phyloP scores from a whole-genome alignment of 768 basidiomycete species.

The Dictyophora rubrovolvata region DNA sequence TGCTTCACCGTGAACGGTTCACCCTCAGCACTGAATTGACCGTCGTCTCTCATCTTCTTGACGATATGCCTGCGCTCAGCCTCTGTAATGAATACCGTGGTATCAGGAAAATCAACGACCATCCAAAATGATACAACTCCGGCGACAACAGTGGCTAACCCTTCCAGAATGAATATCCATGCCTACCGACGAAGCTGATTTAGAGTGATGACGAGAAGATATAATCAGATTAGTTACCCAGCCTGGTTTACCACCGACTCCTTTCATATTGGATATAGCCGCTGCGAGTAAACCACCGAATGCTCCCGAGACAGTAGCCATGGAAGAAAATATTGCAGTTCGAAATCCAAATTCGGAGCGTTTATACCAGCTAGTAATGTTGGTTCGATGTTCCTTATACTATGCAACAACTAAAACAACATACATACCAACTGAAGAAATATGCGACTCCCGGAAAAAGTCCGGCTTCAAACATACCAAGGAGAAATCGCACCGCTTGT shows the following conservation, averaged over 20 bases:
- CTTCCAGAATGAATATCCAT: slow-evolving; percentile 71
- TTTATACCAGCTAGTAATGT: slow-evolving; percentile 60
- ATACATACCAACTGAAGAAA: slow-evolving; percentile 9
- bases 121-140: slow-evolving; percentile 58
- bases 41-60: slow-evolving; percentile 52
- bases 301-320: slow-evolving; percentile 69
- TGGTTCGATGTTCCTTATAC: background rate
- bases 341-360: slow-evolving; percentile 65
- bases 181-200: slow-evolving; percentile 21
- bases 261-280: slow-evolving; percentile 63
- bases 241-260: slow-evolving; percentile 29
- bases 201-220: background rate
- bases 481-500: slow-evolving; percentile 23
- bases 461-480: slow-evolving; percentile 43
- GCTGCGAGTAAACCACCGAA: slow-evolving; percentile 58
- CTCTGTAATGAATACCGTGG: slow-evolving; percentile 55
- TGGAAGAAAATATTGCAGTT: slow-evolving; percentile 68
- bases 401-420: background rate
- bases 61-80: slow-evolving; percentile 60
- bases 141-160: slow-evolving; percentile 52
- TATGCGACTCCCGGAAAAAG: background rate
- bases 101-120: slow-evolving; percentile 70
- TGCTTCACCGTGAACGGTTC: slow-evolving; percentile 42
- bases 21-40: slow-evolving; percentile 55
- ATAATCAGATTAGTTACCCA: background rate